A percentile compares a stretch with the other conserved stretches of the same genome.
Evolutionary conservation across 495 filamentous ascomycete genomes (phyloP).

Genomic region (Hypoxylon trugodes): DNA sequence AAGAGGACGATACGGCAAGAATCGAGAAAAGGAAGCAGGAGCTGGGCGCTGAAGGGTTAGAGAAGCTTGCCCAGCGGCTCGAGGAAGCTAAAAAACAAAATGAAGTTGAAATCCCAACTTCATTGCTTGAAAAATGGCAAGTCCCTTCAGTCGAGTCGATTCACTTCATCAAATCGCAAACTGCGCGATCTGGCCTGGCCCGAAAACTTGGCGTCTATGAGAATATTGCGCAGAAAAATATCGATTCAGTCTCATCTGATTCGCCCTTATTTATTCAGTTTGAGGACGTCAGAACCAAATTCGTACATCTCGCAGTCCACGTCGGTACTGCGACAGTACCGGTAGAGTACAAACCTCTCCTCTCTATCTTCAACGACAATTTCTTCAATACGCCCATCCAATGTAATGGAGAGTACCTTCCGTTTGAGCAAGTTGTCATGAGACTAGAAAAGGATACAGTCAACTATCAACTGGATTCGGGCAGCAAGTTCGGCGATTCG

Average conservation of each 20-base stretch:
- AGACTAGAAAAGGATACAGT: conserved; percentile 91
- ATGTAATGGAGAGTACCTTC: conserved; percentile 77
- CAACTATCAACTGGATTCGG: conserved; percentile 75
- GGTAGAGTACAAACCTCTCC: conserved; percentile 76
- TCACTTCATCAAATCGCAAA: conserved; percentile 89
- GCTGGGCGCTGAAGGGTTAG: conserved; percentile 63
- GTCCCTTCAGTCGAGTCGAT: conserved; percentile 88
- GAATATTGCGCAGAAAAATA: conserved; percentile 76
- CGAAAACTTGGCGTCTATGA: conserved; percentile 68
- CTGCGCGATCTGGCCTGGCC: conserved; percentile 85
- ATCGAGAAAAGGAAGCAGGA: conserved; percentile 62
- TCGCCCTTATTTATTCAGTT: conserved; percentile 93
- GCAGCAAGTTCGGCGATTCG: conserved; percentile 71
- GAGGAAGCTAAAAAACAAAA: conserved; percentile 82
- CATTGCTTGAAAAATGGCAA: conserved; percentile 77
- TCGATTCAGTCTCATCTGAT: conserved; percentile 72
- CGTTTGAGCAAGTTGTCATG: conserved; percentile 91
- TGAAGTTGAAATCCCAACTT: conserved; percentile 78
- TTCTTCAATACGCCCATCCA: conserved; percentile 92
- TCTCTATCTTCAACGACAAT: conserved; percentile 84
- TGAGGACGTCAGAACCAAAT: conserved; percentile 88
- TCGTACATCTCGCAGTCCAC: conserved; percentile 81
- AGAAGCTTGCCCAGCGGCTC: conserved; percentile 75
- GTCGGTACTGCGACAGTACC: conserved; percentile 79
- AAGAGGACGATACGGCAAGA: conserved; percentile 71